A percentile compares a stretch with the other conserved stretches of the same genome.
phyloP scores from a whole-genome alignment of 2,329 filamentous ascomycete species.

The Trichoderma koningii region DNA sequence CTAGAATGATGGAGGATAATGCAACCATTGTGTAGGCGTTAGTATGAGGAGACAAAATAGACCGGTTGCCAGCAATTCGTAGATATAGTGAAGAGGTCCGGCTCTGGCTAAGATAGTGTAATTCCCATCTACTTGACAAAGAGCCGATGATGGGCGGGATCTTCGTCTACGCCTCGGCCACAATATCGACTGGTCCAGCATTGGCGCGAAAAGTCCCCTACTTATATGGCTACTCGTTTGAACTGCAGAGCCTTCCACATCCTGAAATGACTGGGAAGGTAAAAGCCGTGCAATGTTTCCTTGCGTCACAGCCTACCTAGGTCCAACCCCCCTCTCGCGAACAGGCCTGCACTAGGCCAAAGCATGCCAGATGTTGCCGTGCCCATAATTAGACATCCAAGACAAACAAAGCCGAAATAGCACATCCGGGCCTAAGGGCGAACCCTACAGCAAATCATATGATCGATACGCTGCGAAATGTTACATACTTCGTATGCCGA shows the following conservation, averaged over 20 bases:
- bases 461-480: background rate
- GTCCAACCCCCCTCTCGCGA: background rate
- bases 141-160: background rate
- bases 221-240: background rate
- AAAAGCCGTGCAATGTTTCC: conserved; percentile 2
- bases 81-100: background rate
- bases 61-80: background rate
- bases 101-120: background rate
- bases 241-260: background rate
- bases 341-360: background rate
- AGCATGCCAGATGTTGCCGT: conserved; percentile 1
- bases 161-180: background rate
- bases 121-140: background rate
- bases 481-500: background rate
- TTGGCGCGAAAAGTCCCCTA: background rate
- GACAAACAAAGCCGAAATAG: background rate
- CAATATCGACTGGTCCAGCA: background rate
- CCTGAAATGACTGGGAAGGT: no score
- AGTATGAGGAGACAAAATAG: background rate
- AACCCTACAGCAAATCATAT: background rate
- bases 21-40: conserved; percentile 4
- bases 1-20: background rate
- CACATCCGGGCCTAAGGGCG: background rate
- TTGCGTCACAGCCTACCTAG: conserved; percentile 8
- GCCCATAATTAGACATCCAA: conserved; percentile 1